A percentile compares a stretch with the other conserved stretches of the same genome.
Conservation (phyloP, 805 yeast species). For the Pichia exigua region DNA sequence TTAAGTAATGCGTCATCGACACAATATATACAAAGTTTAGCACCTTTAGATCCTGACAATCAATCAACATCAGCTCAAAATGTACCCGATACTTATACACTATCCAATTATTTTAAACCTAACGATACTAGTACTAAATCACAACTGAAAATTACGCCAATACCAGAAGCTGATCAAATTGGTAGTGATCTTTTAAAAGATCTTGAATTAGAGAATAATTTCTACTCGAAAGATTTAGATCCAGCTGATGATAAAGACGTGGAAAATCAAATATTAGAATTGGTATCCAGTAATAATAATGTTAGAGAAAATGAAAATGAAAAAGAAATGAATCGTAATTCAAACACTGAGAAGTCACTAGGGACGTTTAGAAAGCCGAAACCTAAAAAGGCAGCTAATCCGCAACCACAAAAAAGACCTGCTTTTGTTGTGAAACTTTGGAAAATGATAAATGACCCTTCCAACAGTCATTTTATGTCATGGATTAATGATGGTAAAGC, state of each 20-base stretch:
- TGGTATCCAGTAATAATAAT: neutral
- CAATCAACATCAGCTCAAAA: neutral
- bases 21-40: neutral
- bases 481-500: conserved; percentile 86
- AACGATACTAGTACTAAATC: neutral
- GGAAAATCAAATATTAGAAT: neutral
- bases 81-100: neutral
- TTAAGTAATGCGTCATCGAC: neutral
- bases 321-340: neutral
- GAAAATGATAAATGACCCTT: conserved; percentile 87
- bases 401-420: conserved; percentile 51
- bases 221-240: neutral
- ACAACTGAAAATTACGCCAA: neutral
- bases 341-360: neutral
- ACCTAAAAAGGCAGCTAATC: conserved; percentile 12
- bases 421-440: conserved; percentile 91
- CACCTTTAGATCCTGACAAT: conserved; percentile 1
- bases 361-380: conserved; percentile 20
- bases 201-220: neutral
- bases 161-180: neutral
- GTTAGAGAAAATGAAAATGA: neutral
- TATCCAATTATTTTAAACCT: conserved; percentile 1
- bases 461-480: conserved; percentile 59
- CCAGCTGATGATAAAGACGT: neutral
- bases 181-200: neutral